Evolutionary conservation across 176 grass and related monocot genomes (phyloP).

Genomic region (Otatea glauca): DNA sequence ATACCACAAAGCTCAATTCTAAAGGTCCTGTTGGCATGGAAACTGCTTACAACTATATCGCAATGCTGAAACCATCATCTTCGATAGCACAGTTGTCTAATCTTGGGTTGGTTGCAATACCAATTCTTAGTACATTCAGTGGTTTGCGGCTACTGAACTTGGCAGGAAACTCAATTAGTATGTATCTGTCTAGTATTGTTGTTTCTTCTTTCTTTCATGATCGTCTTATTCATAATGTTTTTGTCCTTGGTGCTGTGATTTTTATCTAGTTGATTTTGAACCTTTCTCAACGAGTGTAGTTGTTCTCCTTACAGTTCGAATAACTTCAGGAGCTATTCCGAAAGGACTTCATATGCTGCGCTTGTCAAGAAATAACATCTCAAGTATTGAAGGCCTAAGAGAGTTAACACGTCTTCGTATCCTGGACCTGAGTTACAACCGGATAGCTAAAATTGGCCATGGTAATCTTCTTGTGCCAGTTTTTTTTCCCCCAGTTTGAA

Average conservation of each 20-base stretch:
- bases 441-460: constrained; percentile 59
- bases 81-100: constrained; percentile 53
- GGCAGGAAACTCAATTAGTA: constrained; percentile 60
- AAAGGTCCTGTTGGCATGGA: constrained; percentile 53
- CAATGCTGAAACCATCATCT: constrained; percentile 51
- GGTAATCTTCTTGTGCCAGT: constrained; percentile 40
- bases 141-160: constrained; percentile 57
- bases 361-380: constrained; percentile 64
- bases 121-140: constrained; percentile 57
- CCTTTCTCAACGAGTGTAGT: neutral
- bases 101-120: constrained; percentile 51
- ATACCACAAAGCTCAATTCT: neutral
- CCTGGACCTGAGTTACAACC: constrained; percentile 62
- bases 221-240: neutral
- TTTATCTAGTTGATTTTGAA: neutral
- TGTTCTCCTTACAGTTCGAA: constrained; percentile 53
- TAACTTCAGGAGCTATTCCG: constrained; percentile 58
- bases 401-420: constrained; percentile 61
- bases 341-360: constrained; percentile 65
- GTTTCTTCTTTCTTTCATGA: neutral
- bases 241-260: neutral
- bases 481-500: neutral
- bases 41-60: constrained; percentile 63
- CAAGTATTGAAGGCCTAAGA: constrained; percentile 62
- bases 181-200: neutral